Evolutionary conservation across 1,139 yeast species (phyloP), one percentile per base, ranked within the genome.

Genomic region (Pichia norvegensis): DNA sequence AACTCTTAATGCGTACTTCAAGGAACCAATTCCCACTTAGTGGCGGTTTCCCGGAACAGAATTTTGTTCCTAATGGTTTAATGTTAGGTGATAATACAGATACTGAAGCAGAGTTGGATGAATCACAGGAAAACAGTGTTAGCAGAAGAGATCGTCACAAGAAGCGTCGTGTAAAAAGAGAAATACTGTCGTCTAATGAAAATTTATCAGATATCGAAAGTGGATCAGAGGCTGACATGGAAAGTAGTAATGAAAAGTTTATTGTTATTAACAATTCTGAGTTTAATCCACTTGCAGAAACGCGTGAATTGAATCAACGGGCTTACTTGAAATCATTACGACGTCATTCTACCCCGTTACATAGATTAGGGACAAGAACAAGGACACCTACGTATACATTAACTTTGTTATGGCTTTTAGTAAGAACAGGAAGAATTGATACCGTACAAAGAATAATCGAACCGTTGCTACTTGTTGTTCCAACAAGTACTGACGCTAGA

Each of bases 381-480:
- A 62, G 64, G 42, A 55, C 68, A 10, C 67, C 73, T 3, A 55
- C 62, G 44, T 69, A 59, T 46, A 60, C 64, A 8, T 51, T 57
- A 14, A 55, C 67, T 3, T 59, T 67, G 57, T 45, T 69, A 19
- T 69, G 72, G 73, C 60, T 61, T 19, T 49, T 61, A 17, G 46
- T 60, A 8, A 38, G 59, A 6, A 49, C 56, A 14, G 65, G 65
- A 1, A 54, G 55, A 21, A 56, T 56, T 31, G 50, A 48, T 9
- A 50, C 52, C 31, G 56, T 60, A 38, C 52, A 53, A 29, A 55
- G 57, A 42, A 40, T 54, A 17, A 55, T 73, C 9, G 68, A 67
- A 33, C 71, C 69, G 35, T 53, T 74, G 40, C 50, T 70, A 20
- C 61, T 73, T 36, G 65, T 65, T 46, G 73, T 73, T 2, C 79